These are phyloP conservation scores for Epichloe festucae DNA, from an alignment of 2,329 filamentous ascomycete species.

Conservation along the genomic window DNA sequence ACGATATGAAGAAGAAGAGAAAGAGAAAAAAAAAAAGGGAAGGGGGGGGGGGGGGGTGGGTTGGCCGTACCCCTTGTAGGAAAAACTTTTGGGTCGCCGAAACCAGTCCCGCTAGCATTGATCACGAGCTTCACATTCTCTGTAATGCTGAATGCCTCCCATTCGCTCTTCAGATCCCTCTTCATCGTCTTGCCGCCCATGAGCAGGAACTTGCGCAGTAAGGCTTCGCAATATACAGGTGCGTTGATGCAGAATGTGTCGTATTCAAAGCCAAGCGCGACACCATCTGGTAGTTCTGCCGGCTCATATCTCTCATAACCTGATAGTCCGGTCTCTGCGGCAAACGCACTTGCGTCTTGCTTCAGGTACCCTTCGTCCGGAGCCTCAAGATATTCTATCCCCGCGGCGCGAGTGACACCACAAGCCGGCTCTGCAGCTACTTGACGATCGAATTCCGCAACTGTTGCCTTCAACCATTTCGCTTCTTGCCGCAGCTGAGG, in stretches of 20 bases:
- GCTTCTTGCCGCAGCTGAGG: constrained; percentile 20
- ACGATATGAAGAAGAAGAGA: no score
- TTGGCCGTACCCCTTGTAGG: constrained; percentile 18
- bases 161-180: constrained; percentile 16
- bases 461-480: constrained; percentile 17
- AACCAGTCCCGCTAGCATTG: constrained; percentile 23
- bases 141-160: constrained; percentile 17
- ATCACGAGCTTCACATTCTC: constrained; percentile 15
- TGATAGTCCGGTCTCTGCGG: constrained; percentile 15
- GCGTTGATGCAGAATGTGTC: constrained; percentile 42
- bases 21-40: fast-evolving
- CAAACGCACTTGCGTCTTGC: constrained; percentile 16
- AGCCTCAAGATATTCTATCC: constrained; percentile 38
- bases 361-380: constrained; percentile 26
- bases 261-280: constrained; percentile 36
- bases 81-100: constrained; percentile 20
- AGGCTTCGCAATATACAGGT: constrained; percentile 35
- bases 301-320: constrained; percentile 16
- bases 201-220: constrained; percentile 20
- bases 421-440: constrained; percentile 16
- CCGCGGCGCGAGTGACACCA: constrained; percentile 35
- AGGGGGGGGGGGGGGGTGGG: no score
- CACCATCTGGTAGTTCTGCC: constrained; percentile 27
- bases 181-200: constrained; percentile 17
- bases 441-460: constrained; percentile 14